A percentile compares a stretch with the other conserved stretches of the same genome.
These are phyloP conservation scores for Russula olivacea DNA, from an alignment of 768 basidiomycete species.

Conservation along the genomic window DNA sequence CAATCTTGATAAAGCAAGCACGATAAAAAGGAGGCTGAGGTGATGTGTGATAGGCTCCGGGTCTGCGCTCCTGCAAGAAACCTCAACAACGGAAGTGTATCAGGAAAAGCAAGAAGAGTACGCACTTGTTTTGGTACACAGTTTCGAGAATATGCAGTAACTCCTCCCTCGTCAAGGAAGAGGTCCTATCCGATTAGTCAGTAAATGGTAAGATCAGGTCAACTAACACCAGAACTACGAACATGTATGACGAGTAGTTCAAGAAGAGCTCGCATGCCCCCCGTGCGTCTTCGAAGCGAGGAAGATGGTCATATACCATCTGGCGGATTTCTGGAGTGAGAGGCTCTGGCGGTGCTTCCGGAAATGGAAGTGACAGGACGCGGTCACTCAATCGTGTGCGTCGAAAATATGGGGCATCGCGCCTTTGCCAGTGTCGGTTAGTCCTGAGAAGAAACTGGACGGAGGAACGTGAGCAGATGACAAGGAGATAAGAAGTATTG, in stretches of 20 bases:
- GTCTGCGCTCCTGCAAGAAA: constrained; percentile 35
- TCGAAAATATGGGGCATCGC: constrained; percentile 10
- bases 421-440: not conserved
- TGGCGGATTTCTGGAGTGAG: constrained; percentile 31
- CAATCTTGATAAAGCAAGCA: constrained; percentile 61
- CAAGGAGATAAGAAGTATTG: not conserved
- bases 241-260: constrained; percentile 49
- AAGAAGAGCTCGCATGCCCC: constrained; percentile 60
- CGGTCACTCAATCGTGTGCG: constrained; percentile 22
- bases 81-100: not conserved
- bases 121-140: constrained; percentile 50
- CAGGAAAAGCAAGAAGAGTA: not conserved
- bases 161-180: constrained; percentile 46
- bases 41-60: constrained; percentile 41
- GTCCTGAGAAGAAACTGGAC: constrained; percentile 7
- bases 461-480: not conserved
- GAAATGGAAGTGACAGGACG: constrained; percentile 22
- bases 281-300: constrained; percentile 53
- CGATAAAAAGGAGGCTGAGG: constrained; percentile 55
- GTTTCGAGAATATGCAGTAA: constrained; percentile 49
- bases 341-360: constrained; percentile 21
- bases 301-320: constrained; percentile 46
- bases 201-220: not conserved
- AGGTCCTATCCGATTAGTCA: constrained; percentile 39
- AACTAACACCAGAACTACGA: constrained; percentile 25